Percentiles rank a stretch among this genome's conserved stretches.
phyloP scores from a whole-genome alignment of 1,284 basidiomycete species.

The Cutaneotrichosporon cyanovorans region DNA sequence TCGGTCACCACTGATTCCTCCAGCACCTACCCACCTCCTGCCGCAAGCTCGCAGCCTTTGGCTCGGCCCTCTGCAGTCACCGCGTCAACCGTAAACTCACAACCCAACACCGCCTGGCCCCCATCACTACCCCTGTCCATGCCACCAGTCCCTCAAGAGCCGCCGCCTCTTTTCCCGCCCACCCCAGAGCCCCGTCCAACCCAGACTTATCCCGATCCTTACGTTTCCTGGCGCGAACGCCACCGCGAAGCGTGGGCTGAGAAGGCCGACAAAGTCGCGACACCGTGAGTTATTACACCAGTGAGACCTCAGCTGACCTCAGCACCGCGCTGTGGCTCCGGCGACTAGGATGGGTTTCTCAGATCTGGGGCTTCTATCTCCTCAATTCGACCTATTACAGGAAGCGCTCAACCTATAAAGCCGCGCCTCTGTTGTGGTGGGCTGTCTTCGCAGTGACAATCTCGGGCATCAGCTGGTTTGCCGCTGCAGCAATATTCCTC shows the following conservation, averaged over 20 bases:
- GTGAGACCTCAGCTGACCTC: neutral
- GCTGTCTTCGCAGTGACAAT: conserved; percentile 28
- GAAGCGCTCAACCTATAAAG: conserved; percentile 20
- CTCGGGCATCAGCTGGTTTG: conserved; percentile 37
- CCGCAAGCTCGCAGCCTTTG: no score
- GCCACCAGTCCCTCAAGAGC: no score
- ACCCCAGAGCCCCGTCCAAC: neutral
- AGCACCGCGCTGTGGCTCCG: neutral
- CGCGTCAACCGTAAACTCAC: no score
- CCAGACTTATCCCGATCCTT: neutral
- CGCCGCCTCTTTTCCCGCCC: neutral
- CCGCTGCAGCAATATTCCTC: conserved; percentile 22
- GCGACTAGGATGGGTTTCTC: conserved; percentile 6
- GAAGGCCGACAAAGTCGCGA: neutral
- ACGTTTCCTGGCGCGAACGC: neutral
- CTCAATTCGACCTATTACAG: conserved; percentile 17
- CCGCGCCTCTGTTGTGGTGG: conserved; percentile 32
- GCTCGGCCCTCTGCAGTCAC: no score
- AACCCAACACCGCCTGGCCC: no score
- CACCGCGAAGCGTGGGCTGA: neutral
- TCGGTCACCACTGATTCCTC: no score
- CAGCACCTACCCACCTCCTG: neutral
- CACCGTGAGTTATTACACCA: neutral
- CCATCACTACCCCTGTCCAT: no score
- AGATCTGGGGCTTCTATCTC: conserved; percentile 26